Evolutionary conservation across 306 rosid species (phyloP).

Genomic region (Vicia sativa): DNA sequence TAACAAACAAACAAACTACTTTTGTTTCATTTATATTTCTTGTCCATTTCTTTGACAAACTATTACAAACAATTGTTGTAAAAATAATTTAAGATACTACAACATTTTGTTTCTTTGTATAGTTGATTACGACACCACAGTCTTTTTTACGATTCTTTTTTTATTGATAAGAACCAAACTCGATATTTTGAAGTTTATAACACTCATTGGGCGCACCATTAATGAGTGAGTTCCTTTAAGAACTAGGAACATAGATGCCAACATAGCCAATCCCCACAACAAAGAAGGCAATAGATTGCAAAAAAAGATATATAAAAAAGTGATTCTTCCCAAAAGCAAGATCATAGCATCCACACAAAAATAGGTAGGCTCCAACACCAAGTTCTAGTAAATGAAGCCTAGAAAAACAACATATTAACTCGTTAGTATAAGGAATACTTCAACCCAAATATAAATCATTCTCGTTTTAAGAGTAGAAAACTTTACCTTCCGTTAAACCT

Average conservation of each 20-base stretch:
- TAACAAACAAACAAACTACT: constrained; percentile 17
- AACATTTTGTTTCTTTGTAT: constrained; percentile 37
- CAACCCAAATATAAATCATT: background rate
- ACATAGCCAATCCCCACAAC: constrained; percentile 82
- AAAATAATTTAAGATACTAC: constrained; percentile 37
- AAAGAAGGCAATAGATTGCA: constrained; percentile 88
- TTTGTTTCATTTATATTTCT: constrained; percentile 25
- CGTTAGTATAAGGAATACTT: background rate
- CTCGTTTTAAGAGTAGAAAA: background rate
- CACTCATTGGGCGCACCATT: background rate
- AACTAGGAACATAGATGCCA: constrained; percentile 71
- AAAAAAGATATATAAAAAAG: constrained; percentile 79
- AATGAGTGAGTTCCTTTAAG: constrained; percentile 42
- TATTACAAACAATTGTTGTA: constrained; percentile 27
- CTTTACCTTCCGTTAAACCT: constrained; percentile 65
- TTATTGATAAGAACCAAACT: background rate
- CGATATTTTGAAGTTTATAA: background rate
- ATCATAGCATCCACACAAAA: constrained; percentile 81
- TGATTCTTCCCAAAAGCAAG: constrained; percentile 69
- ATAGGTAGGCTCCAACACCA: constrained; percentile 73
- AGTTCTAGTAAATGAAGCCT: constrained; percentile 81
- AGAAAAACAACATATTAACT: background rate
- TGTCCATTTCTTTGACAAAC: constrained; percentile 18
- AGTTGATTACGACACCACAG: constrained; percentile 25
- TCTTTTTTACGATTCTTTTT: constrained; percentile 6